Evolutionary conservation across 148 eudicot species (phyloP), one percentile per base, ranked within the genome.

Genomic region (Bassia scoparia): DNA sequence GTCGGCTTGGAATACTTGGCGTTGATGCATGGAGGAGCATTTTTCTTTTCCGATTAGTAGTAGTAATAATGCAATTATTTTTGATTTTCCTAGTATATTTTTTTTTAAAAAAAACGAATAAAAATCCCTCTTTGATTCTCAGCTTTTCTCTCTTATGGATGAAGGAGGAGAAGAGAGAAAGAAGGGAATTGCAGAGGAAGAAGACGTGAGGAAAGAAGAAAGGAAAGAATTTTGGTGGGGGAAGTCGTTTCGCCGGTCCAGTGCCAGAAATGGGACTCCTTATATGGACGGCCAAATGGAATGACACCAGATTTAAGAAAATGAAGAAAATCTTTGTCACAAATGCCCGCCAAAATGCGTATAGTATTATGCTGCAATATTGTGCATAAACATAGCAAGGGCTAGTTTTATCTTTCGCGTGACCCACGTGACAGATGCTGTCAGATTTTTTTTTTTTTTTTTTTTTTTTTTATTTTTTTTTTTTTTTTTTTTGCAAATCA

Each of bases 1-100:
- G 68, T 81, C 0, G 90, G 87, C 74, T 82, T 86, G 50, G 86
- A 86, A 41, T 88, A 82, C 84, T 88, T 95, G 43, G 49, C 88
- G 82, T 62, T 78, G 90, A 76, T 82, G 83, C 71, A 79, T 80
- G 14, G 71, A 80, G 83, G 84, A 80, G 83, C 90, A 88, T 89
- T 73, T 64, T 76, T 75, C 43, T 59, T 52, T 49, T 74, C 37
- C 23, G 0, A 35, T 23, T 31, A n/a, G 18, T 58, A 41, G 3
- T 27, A 43, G 2, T 24, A 63, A 4, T 4, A 12, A 35, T 11
- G 12, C n/a, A 43, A 17, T 35, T 35, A 20, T 63, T 21, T 21
- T 33, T n/a, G 7, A 21, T 23, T 41, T 3, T 37, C 21, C 53
- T 0, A 52, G n/a, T 52, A 0, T 5, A 48, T 9, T 54, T 18